Base-by-base conservation (phyloP, 257 asterid genomes). In the Asclepias syriaca region DNA sequence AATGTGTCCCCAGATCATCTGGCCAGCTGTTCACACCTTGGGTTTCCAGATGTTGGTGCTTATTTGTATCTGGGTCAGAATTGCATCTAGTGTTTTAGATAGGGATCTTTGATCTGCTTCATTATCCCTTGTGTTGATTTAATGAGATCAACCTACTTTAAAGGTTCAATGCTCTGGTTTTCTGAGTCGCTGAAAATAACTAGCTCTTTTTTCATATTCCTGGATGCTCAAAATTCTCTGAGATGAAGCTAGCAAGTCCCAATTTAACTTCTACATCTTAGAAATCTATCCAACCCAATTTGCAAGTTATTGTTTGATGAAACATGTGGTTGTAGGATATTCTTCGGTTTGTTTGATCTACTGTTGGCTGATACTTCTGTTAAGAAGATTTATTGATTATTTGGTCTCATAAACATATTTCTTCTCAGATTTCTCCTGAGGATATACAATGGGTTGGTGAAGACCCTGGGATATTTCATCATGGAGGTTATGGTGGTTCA, bases 401-500 rank as follows among this genome's bases (percentile, higher is more conserved):
- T 2, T 64, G 50, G 50, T 37, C 50, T 64, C 21, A 61, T 61
- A 64, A 37, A 37, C 49, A 64, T 19, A 13, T 34, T 27, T 61
- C 71, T 2, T 63, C 14, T 51, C 87, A 93, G 98, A 90, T 93
- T 74, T 80, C 97, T 81, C 92, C 94, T 4, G 93, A 89, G 55
- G 99, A 94, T 84, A 84, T 93, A 59, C 92, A 89, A 70, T 93
- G 96, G 96, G 96, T 72, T 48, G 90, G 90, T 80, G 97, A 88
- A 84, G 96, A 88, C 68, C 95, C 93, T 75, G 92, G 91, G 77
- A 74, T 87, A 72, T 82, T 86, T 78, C 96, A 77, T 74, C 96
- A 68, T 75, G 92, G 88, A 70, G 86, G 87, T 72, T 89, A 86
- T 76, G 95, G 85, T 70, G 96, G 92, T 63, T 79, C 90, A 49